Base-by-base conservation (phyloP, 495 filamentous ascomycete species). In the Bathelium albidoporum region DNA sequence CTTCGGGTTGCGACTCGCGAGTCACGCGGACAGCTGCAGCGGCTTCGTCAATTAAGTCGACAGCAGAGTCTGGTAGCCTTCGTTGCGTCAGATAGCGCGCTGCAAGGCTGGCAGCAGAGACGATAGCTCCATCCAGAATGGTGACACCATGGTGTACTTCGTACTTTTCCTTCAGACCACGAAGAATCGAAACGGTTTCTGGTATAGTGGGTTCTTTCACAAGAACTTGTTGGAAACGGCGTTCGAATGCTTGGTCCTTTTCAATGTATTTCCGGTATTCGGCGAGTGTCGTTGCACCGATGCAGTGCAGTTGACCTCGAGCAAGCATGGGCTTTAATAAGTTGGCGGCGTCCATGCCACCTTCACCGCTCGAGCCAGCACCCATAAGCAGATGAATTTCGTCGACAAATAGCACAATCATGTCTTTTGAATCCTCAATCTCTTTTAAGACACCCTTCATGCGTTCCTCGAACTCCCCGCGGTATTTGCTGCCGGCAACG, bases 211-310 rank as follows among this genome's bases (percentile, higher is more conserved):
- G 94, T 72, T 98, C 94, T 72, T 95, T 95, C 71, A 97, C 91
- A 34, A 97, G 75, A 32, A 98, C 93, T 74, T 97, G 94, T 74
- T 98, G 94, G 80, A 98, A 98, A 72, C 94, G 89, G 70, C 95
- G 91, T 74, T 97, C 94, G 72, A 98, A 97, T 55, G 94, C 94
- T 52, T 89, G 87, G 68, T 98, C 94, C 75, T 98, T 98, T 74
- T 98, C 95, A 63, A 98, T 97, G 75, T 98, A 97, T 76, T 98
- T 98, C 68, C 94, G 85, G 77, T 97, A 98, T 74, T 98, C 94
- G 64, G 84, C 83, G 59, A 98, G 80, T 1, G 94, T 98, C 0
- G 94, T 98, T 1, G 94, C 94, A 73, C 94, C 94, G 65, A 97
- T 97, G 70, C 94, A 98, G 80, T 98, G 94, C 59, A 98, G 80